A percentile compares a stretch with the other conserved stretches of the same genome.
Evolutionary conservation across 2,329 filamentous ascomycete genomes (phyloP).

Genomic region (Endocalyx cinctus): DNA sequence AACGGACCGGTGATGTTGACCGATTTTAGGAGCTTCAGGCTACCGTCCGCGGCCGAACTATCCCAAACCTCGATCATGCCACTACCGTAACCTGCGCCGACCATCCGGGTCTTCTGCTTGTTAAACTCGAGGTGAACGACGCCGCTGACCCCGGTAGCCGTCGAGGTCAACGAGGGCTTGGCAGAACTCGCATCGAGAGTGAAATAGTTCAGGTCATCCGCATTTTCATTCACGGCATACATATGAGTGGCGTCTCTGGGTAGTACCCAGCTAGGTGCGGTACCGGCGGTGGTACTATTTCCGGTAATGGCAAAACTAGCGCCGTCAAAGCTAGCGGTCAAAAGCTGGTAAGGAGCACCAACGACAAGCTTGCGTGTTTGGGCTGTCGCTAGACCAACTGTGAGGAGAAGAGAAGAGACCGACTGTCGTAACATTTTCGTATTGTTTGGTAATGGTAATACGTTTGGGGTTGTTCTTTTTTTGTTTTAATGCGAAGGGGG

Average conservation of each 20-base stretch:
- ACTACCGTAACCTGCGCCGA: constrained; percentile 38
- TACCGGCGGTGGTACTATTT: constrained; percentile 26
- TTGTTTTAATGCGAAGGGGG: no score
- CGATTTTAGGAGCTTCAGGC: constrained; percentile 33
- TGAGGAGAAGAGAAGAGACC: no score
- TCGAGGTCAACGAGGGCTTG: constrained; percentile 23
- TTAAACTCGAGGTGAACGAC: constrained; percentile 46
- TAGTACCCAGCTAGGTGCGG: constrained; percentile 41
- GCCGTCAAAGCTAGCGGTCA: constrained; percentile 38
- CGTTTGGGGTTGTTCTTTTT: no score
- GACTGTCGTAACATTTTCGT: no score
- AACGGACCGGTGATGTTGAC: constrained; percentile 30
- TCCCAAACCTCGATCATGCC: constrained; percentile 44
- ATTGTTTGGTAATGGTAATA: no score
- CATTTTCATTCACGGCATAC: constrained; percentile 46
- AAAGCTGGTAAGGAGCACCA: constrained; percentile 35
- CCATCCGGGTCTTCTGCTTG: constrained; percentile 37
- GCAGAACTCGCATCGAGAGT: constrained; percentile 29
- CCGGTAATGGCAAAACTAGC: constrained; percentile 32
- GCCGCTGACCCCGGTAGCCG: constrained; percentile 33
- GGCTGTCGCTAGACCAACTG: no score
- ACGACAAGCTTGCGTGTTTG: constrained; percentile 39
- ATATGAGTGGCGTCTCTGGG: constrained; percentile 32
- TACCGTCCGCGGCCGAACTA: constrained; percentile 27
- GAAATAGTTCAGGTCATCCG: constrained; percentile 34